These are phyloP conservation scores for Talaromyces amestolkiae DNA, from an alignment of 2,329 filamentous ascomycete species.

Conservation along the genomic window DNA sequence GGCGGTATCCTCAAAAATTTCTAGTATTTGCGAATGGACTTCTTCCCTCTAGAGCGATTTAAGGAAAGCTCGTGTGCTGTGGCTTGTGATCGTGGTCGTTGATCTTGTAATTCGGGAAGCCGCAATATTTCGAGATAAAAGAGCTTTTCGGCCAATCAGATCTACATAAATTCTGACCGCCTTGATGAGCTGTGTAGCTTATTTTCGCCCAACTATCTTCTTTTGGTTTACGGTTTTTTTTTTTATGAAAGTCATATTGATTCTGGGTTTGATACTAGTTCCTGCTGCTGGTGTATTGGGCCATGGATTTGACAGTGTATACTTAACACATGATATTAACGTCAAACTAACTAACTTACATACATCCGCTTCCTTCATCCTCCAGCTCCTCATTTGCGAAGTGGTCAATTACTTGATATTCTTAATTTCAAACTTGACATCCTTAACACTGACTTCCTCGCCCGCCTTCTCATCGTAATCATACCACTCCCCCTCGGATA, in stretches of 20 bases:
- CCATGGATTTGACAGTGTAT: background rate
- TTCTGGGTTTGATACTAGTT: no score
- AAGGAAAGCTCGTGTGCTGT: background rate
- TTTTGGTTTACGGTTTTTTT: background rate
- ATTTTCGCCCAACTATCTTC: background rate
- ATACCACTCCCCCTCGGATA: conserved; percentile 92
- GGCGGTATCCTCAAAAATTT: background rate
- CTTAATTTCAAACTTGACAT: conserved; percentile 80
- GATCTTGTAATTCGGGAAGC: background rate
- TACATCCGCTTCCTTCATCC: background rate
- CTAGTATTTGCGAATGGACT: background rate
- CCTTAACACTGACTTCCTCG: conserved; percentile 89
- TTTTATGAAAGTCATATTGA: background rate
- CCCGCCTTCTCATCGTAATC: conserved; percentile 94
- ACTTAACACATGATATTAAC: background rate
- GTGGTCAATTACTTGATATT: conserved; percentile 56
- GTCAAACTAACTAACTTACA: background rate
- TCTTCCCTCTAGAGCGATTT: background rate
- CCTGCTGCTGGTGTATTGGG: background rate
- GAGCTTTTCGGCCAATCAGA: conserved; percentile 14
- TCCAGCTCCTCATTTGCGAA: background rate
- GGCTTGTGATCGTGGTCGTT: background rate
- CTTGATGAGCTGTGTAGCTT: conserved; percentile 3
- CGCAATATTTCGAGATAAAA: conserved; percentile 5
- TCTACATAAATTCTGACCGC: background rate